Conservation (phyloP, 176 grass and related monocot genomes). For the Raddia guianensis region DNA sequence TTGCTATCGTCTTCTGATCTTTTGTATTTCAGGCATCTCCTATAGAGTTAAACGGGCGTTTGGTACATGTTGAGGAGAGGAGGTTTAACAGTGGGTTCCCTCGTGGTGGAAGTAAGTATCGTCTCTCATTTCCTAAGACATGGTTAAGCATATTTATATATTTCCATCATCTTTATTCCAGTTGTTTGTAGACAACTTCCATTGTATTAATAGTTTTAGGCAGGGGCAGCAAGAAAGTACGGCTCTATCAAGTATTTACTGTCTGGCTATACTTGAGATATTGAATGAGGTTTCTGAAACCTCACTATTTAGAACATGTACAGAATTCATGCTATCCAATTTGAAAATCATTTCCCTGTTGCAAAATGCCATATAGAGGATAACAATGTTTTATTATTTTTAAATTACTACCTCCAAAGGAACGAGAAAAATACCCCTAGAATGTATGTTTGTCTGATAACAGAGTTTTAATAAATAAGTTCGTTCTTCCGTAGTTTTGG, state of each 20-base stretch:
- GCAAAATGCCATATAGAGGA: neutral
- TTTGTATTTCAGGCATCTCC: constrained; percentile 73
- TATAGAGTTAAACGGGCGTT: constrained; percentile 78
- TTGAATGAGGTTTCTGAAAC: neutral
- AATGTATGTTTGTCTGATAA: neutral
- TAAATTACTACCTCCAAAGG: neutral
- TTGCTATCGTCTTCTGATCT: constrained; percentile 27
- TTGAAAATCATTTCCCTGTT: constrained; percentile 1
- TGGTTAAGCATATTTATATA: neutral
- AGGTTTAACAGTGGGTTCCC: constrained; percentile 61
- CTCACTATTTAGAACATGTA: neutral
- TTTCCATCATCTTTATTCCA: constrained; percentile 5
- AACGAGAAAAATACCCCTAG: neutral
- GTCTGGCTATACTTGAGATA: neutral
- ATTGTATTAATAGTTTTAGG: constrained; percentile 1
- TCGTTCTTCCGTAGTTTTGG: neutral
- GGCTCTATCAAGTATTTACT: neutral
- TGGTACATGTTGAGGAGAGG: constrained; percentile 73
- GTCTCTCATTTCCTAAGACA: neutral
- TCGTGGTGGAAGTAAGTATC: constrained; percentile 71
- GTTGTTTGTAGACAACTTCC: neutral
- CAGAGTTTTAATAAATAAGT: neutral
- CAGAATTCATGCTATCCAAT: neutral
- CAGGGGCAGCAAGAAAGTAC: neutral
- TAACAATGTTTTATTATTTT: neutral